Conservation (phyloP, 2,329 filamentous ascomycete species). For the Aspergillus transmontanensis region DNA sequence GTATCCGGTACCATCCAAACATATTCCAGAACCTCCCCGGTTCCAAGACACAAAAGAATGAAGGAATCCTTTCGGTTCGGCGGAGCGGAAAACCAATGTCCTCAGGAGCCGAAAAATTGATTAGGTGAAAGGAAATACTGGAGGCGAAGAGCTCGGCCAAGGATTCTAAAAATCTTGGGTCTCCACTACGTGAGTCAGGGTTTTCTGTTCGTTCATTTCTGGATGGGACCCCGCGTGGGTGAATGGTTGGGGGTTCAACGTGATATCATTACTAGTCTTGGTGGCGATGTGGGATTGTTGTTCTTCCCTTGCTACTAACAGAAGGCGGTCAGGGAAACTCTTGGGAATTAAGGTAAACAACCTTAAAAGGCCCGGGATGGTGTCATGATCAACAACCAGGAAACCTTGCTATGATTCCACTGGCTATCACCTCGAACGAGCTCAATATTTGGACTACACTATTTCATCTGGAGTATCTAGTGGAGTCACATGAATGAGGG, state of each 20-base stretch:
- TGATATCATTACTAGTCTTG: background rate
- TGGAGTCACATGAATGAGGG: background rate
- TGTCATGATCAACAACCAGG: background rate
- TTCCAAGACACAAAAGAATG: background rate
- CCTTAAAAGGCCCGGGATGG: background rate
- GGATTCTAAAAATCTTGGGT: background rate
- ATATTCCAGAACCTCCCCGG: background rate
- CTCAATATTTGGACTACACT: background rate
- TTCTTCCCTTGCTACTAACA: background rate
- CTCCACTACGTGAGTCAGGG: too few species aligned
- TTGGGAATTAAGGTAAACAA: background rate
- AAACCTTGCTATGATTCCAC: background rate
- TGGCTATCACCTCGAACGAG: background rate
- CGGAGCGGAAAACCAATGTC: constrained; percentile 5
- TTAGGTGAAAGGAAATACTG: background rate
- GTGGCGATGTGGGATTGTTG: background rate
- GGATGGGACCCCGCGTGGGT: too few species aligned
- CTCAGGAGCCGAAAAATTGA: background rate
- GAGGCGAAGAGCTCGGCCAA: background rate
- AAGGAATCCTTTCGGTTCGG: constrained; percentile 7
- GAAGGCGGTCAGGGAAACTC: background rate
- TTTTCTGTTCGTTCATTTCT: too few species aligned
- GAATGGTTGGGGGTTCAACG: too few species aligned
- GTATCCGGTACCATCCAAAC: background rate
- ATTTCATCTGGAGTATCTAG: background rate